Percentiles rank a stretch among this genome's conserved stretches.
Evolutionary conservation across 306 rosid genomes (phyloP).

Genomic region (Fragaria ananassa): DNA sequence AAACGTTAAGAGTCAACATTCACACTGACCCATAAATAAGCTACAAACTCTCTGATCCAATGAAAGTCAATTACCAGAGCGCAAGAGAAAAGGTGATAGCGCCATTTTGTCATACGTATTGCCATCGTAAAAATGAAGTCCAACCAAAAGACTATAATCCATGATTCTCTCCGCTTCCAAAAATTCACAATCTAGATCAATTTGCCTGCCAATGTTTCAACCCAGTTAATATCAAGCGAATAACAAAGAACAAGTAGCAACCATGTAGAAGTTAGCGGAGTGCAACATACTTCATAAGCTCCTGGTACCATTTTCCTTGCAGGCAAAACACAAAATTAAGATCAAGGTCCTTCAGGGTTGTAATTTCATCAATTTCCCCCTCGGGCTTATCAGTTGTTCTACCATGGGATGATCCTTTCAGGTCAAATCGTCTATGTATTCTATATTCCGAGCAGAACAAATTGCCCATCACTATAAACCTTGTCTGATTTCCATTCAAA

Average conservation of each 20-base stretch:
- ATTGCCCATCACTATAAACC: slow-evolving; percentile 99
- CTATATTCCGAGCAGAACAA: slow-evolving; percentile 95
- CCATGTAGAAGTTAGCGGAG: neutral
- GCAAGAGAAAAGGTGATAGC: slow-evolving; percentile 74
- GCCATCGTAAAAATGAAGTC: slow-evolving; percentile 87
- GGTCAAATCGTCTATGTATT: slow-evolving; percentile 88
- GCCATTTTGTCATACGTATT: slow-evolving; percentile 75
- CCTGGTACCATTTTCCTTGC: slow-evolving; percentile 58
- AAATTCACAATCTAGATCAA: slow-evolving; percentile 84
- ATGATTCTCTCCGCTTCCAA: slow-evolving; percentile 89
- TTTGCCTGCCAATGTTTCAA: slow-evolving; percentile 58
- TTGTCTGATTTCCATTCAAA: slow-evolving; percentile 51
- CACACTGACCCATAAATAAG: neutral
- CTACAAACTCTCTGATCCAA: neutral
- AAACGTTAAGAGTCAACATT: slow-evolving; percentile 17
- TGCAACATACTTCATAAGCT: slow-evolving; percentile 62
- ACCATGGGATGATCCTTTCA: slow-evolving; percentile 95
- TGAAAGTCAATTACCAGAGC: slow-evolving; percentile 57
- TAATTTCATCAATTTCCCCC: slow-evolving; percentile 92
- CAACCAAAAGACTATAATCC: slow-evolving; percentile 97
- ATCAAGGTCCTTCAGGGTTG: slow-evolving; percentile 94
- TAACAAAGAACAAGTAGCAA: neutral
- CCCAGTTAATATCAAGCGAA: slow-evolving; percentile 23
- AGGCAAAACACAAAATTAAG: slow-evolving; percentile 88
- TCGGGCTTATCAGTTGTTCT: slow-evolving; percentile 74